Percentiles rank a stretch among this genome's conserved stretches.
These are phyloP conservation scores for Penicillium glabrum DNA, from an alignment of 2,329 filamentous ascomycete species.

Conservation along the genomic window DNA sequence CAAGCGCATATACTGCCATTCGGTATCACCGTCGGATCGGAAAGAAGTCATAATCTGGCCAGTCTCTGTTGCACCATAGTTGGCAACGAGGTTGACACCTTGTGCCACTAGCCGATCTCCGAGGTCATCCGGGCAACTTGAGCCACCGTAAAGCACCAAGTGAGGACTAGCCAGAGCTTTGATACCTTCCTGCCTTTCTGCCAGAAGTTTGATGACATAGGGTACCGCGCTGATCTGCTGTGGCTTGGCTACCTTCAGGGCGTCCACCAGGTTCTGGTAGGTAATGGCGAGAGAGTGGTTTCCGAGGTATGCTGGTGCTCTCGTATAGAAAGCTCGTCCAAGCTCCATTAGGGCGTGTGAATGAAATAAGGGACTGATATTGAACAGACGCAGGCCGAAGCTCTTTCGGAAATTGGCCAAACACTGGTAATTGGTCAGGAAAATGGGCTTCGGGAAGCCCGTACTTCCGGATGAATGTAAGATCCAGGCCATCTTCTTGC, in stretches of 20 bases:
- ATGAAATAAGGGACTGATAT: constrained; percentile 60
- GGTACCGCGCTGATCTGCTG: constrained; percentile 58
- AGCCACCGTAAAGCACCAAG: constrained; percentile 58
- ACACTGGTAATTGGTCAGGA: constrained; percentile 53
- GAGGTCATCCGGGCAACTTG: constrained; percentile 59
- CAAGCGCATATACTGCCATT: constrained; percentile 61
- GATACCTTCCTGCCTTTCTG: constrained; percentile 57
- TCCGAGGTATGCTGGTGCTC: constrained; percentile 53
- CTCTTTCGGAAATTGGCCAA: constrained; percentile 49
- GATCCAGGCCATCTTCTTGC: constrained; percentile 43
- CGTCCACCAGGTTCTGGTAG: constrained; percentile 43
- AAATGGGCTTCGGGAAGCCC: constrained; percentile 63
- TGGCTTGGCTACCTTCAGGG: constrained; percentile 20
- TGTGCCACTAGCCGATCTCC: constrained; percentile 53
- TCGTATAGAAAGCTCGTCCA: constrained; percentile 52
- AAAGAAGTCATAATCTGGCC: constrained; percentile 63
- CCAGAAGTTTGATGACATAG: constrained; percentile 63
- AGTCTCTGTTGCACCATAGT: constrained; percentile 54
- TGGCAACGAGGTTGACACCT: constrained; percentile 52
- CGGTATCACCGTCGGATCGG: constrained; percentile 52
- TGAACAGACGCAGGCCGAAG: constrained; percentile 49
- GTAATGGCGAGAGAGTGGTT: constrained; percentile 59
- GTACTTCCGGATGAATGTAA: constrained; percentile 57
- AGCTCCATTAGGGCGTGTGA: constrained; percentile 57
- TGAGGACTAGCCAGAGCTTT: constrained; percentile 46